These are phyloP conservation scores for Neofusicoccum sp. DNA, from an alignment of 2,329 filamentous ascomycete genomes.

Conservation along the genomic window DNA sequence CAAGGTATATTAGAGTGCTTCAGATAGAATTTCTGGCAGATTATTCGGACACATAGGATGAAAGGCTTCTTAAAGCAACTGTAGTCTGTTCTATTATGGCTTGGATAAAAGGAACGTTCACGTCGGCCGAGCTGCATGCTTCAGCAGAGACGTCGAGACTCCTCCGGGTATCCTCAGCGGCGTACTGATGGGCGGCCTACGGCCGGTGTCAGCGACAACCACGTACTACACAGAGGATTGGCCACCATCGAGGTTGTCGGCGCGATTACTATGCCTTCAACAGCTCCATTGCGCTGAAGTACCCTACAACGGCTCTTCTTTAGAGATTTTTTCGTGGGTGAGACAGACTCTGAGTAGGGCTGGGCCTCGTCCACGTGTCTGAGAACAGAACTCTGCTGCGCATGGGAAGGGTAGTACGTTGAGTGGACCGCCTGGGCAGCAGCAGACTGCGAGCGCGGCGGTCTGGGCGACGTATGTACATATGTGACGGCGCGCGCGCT, in stretches of 20 bases:
- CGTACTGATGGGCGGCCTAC: not conserved
- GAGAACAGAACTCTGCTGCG: constrained; percentile 57
- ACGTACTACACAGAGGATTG: constrained; percentile 2
- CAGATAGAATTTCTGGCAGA: constrained; percentile 10
- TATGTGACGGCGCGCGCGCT: constrained; percentile 38
- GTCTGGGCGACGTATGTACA: constrained; percentile 33
- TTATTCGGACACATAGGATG: too few relatives aligned
- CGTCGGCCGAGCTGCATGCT: too few relatives aligned
- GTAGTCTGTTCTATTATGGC: too few relatives aligned
- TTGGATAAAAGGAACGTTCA: too few relatives aligned
- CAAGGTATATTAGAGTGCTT: not conserved
- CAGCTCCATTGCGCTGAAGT: constrained; percentile 1
- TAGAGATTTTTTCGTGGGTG: not conserved
- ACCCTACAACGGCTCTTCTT: not conserved
- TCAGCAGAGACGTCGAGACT: too few relatives aligned
- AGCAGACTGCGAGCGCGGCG: constrained; percentile 37
- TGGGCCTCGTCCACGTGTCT: constrained; percentile 47
- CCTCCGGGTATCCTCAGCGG: too few relatives aligned
- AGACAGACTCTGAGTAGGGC: constrained; percentile 30
- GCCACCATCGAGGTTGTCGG: not conserved
- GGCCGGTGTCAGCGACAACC: too few relatives aligned
- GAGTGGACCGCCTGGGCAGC: constrained; percentile 53
- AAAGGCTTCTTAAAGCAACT: too few relatives aligned
- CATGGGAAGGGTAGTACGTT: constrained; percentile 46
- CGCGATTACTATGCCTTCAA: not conserved